Conservation (phyloP, 371 early-diverging fungal species). For the Mortierella sp. region DNA sequence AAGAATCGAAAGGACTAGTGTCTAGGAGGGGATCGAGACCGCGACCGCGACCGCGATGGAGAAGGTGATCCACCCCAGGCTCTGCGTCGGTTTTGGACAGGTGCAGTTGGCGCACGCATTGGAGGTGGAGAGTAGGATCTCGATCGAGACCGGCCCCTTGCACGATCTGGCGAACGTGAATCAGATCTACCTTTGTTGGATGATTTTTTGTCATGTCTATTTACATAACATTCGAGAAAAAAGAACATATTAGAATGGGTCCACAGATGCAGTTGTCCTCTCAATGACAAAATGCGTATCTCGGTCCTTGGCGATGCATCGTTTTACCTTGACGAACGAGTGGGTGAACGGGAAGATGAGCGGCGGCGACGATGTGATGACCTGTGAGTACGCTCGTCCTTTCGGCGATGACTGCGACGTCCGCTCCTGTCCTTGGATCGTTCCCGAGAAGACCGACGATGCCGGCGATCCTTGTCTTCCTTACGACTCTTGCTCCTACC, state of each 20-base stretch:
- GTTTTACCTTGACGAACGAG: constrained; percentile 18
- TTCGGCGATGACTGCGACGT: constrained; percentile 22
- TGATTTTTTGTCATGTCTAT: background rate
- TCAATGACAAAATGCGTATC: too few species aligned
- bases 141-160: constrained; percentile 4
- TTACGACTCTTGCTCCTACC: constrained; percentile 17
- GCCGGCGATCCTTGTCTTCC: constrained; percentile 16
- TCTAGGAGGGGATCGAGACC: constrained; percentile 4
- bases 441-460: constrained; percentile 19
- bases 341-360: constrained; percentile 16
- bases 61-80: constrained; percentile 5
- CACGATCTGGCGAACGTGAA: constrained; percentile 18
- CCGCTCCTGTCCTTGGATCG: constrained; percentile 21
- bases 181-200: constrained; percentile 13
- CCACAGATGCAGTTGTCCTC: too few species aligned
- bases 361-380: constrained; percentile 13
- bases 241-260: background rate
- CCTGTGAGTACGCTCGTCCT: constrained; percentile 6
- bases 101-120: constrained; percentile 3
- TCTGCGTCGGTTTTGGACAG: background rate
- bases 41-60: background rate
- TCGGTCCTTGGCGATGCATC: too few species aligned
- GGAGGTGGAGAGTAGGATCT: constrained; percentile 16
- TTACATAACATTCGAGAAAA: background rate
- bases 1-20: background rate